Conservation (phyloP, 495 filamentous ascomycete genomes). For the Neohortaea acidophila region DNA sequence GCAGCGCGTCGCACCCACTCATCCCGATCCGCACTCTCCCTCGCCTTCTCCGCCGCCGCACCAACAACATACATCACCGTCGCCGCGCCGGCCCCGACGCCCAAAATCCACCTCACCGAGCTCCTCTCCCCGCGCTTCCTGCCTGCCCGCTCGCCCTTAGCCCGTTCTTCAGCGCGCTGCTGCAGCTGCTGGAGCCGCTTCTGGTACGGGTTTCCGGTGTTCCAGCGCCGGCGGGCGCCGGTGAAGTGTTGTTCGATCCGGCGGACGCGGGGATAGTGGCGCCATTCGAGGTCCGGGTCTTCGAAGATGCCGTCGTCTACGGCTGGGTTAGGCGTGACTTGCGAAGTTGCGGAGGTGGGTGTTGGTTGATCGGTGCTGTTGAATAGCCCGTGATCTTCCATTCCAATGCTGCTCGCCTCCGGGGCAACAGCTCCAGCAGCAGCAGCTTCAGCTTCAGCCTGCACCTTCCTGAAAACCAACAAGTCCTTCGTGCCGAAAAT, state of each 20-base stretch:
- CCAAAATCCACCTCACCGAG: slow-evolving; percentile 29
- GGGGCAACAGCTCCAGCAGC: neutral
- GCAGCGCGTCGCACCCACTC: no score
- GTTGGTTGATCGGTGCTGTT: neutral
- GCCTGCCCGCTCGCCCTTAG: neutral
- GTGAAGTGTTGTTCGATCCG: slow-evolving; percentile 45
- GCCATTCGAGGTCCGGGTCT: slow-evolving; percentile 5
- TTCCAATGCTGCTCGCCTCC: neutral
- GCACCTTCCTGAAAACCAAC: slow-evolving; percentile 53
- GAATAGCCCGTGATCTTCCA: no score
- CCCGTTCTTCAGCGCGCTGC: no score
- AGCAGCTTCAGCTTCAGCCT: slow-evolving; percentile 4
- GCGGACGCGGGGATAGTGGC: slow-evolving; percentile 31
- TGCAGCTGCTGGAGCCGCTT: slow-evolving; percentile 15
- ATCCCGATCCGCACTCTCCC: no score
- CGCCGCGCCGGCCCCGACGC: slow-evolving; percentile 22
- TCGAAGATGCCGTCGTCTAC: neutral
- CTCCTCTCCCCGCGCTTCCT: neutral
- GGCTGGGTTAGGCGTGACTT: neutral
- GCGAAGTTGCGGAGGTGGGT: no score
- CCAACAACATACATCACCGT: slow-evolving; percentile 53
- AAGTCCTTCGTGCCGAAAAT: slow-evolving; percentile 54
- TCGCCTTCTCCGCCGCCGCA: slow-evolving; percentile 40
- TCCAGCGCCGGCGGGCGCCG: slow-evolving; percentile 27
- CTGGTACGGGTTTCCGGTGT: slow-evolving; percentile 23